These are phyloP conservation scores for Chlorencoelia australis DNA, from an alignment of 2,329 filamentous ascomycete genomes.

Conservation along the genomic window DNA sequence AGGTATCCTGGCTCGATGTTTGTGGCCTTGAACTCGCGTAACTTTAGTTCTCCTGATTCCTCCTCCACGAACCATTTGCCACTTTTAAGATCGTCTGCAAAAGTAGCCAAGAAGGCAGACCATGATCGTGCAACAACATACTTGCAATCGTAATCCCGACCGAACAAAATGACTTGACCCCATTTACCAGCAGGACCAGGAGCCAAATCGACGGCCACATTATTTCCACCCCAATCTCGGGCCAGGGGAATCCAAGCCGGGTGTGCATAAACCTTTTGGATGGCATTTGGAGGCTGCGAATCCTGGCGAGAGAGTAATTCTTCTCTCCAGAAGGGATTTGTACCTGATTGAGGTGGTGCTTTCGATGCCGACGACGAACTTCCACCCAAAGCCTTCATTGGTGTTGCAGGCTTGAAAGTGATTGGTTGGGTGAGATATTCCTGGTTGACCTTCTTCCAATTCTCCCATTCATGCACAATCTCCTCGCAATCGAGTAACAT, in stretches of 20 bases:
- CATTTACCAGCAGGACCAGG: constrained; percentile 84
- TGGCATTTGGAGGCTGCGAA: constrained; percentile 73
- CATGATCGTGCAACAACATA: constrained; percentile 92
- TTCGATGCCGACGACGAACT: constrained; percentile 58
- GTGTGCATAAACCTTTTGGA: constrained; percentile 90
- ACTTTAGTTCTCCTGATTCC: constrained; percentile 80
- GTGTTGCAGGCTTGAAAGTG: constrained; percentile 49
- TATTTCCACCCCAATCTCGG: constrained; percentile 98
- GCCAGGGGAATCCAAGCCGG: constrained; percentile 92
- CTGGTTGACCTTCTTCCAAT: constrained; percentile 89
- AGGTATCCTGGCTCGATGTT: constrained; percentile 90
- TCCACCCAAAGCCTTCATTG: constrained; percentile 63
- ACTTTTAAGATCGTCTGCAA: constrained; percentile 84
- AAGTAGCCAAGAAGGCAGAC: constrained; percentile 72
- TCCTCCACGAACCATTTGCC: constrained; percentile 91
- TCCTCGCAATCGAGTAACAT: constrained; percentile 98
- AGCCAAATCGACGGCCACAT: constrained; percentile 84
- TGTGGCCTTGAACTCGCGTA: constrained; percentile 81
- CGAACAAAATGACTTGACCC: constrained; percentile 95
- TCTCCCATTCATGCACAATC: constrained; percentile 94
- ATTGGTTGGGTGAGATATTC: constrained; percentile 57
- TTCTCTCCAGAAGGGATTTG: constrained; percentile 64
- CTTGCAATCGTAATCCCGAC: constrained; percentile 96
- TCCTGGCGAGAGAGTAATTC: constrained; percentile 78
- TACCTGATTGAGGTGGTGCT: constrained; percentile 42